phyloP scores from a whole-genome alignment of 768 basidiomycete species.

The Boletus patriciae region DNA sequence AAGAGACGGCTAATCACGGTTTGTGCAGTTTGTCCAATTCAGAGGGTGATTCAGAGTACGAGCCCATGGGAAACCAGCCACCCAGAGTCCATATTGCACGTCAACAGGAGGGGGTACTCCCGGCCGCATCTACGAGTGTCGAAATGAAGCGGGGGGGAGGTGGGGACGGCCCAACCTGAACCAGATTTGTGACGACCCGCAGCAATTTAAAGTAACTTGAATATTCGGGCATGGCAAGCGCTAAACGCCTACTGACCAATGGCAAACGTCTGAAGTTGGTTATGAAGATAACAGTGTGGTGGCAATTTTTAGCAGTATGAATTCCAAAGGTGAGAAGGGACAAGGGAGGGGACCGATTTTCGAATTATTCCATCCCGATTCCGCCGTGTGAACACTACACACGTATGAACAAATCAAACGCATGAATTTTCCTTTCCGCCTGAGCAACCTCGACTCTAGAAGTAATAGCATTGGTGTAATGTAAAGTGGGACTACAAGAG shows the following conservation, averaged over 20 bases:
- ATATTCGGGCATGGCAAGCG: not conserved
- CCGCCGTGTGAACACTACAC: too few relatives aligned
- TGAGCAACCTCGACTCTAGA: too few relatives aligned
- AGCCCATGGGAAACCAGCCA: not conserved
- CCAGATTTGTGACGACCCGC: not conserved
- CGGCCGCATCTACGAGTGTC: not conserved
- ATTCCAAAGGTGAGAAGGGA: not conserved
- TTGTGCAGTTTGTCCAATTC: not conserved
- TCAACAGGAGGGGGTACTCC: not conserved
- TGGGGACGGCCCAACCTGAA: not conserved
- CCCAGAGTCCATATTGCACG: not conserved
- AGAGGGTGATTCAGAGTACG: too few relatives aligned
- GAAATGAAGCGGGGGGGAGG: too few relatives aligned
- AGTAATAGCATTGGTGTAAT: too few relatives aligned
- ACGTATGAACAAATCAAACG: too few relatives aligned
- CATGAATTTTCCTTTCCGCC: too few relatives aligned
- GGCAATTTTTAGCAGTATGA: not conserved
- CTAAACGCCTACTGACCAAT: not conserved
- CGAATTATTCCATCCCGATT: too few relatives aligned
- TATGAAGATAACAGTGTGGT: not conserved
- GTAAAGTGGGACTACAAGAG: too few relatives aligned
- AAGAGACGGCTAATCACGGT: not conserved
- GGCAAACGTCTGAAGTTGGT: not conserved
- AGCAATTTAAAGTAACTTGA: too few relatives aligned
- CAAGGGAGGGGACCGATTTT: not conserved